These are phyloP conservation scores for Pezicula rhizophila DNA, from an alignment of 2,329 filamentous ascomycete species.

Conservation along the genomic window DNA sequence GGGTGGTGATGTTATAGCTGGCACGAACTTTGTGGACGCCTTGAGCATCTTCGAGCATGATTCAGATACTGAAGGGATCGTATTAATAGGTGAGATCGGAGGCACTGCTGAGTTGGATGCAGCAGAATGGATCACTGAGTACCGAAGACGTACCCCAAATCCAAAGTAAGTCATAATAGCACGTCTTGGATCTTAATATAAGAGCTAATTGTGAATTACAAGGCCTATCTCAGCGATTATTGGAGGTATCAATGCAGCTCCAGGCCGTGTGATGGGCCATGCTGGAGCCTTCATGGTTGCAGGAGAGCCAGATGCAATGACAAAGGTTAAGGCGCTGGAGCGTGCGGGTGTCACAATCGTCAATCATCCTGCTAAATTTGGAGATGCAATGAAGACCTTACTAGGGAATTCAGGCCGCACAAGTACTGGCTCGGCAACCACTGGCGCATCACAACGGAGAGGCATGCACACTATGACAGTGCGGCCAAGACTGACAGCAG, in stretches of 20 bases:
- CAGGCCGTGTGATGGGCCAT: conserved; percentile 69
- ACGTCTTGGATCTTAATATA: neutral
- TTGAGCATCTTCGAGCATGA: conserved; percentile 60
- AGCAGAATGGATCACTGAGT: conserved; percentile 67
- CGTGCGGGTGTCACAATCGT: conserved; percentile 64
- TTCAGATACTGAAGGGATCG: conserved; percentile 59
- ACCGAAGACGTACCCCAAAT: conserved; percentile 46
- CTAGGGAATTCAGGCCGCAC: conserved; percentile 36
- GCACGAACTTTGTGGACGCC: conserved; percentile 69
- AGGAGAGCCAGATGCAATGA: conserved; percentile 56
- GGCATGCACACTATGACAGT: conserved; percentile 41
- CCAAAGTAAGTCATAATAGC: conserved; percentile 51
- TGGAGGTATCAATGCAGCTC: conserved; percentile 57
- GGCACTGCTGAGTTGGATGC: conserved; percentile 62
- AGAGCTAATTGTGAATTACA: neutral
- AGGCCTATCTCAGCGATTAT: conserved; percentile 70
- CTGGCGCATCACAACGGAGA: conserved; percentile 40
- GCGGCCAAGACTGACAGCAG: conserved; percentile 4
- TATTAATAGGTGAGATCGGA: conserved; percentile 63
- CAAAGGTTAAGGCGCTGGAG: conserved; percentile 64
- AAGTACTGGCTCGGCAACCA: conserved; percentile 29
- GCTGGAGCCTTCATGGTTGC: conserved; percentile 66
- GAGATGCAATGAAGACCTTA: conserved; percentile 58
- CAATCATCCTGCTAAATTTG: conserved; percentile 71
- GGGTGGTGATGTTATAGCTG: conserved; percentile 66